Base-by-base conservation (phyloP, 352 stramenopile species). In the Phytophthora cryptogea region DNA sequence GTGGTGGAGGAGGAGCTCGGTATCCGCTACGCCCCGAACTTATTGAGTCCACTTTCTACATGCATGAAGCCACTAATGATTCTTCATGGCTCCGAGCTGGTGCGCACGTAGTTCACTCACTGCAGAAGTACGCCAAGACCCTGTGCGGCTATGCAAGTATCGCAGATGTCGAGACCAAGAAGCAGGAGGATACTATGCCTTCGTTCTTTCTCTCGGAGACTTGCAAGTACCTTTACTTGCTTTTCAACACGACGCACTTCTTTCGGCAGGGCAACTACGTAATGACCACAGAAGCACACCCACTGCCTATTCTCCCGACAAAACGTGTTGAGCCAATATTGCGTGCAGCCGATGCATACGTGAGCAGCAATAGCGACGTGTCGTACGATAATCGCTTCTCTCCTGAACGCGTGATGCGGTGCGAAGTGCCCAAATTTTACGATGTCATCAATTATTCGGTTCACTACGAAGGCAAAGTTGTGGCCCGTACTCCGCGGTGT, bases 131-230 rank as follows among this genome's bases (percentile, higher is more conserved):
- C 56, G 83, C 86, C n/a, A 92, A 89, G 57, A 96, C 90, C 1
- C 76, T 76, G 30, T 99, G 97, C 61, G 97, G 96, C 7, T 99
- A 97, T 70, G 94, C 94, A 33, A 95, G 83, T 17, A 88, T 95
- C 40, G 68, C 65, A 8, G 80, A 98, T 63, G 78, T 98, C 11
- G 78, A 95, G 54, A 89, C 80, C 8, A 81, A 92, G 69, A 55
- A 82, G 78, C 83, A 98, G 42, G 80, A 97, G 14, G 90, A 99
- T 61, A 89, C 97, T 62, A 99, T 99, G 98, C 96, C 97, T 41
- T 98, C 90, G 5, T 99, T 98, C 66, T 99, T 99, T 66, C 80
- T 99, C 0, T 98, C 92, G 9, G 98, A 99, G 76, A 99, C 97
- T 10, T 89, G 97, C 69, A 99, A 99, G 72, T 99, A 99, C 72